A percentile compares a stretch with the other conserved stretches of the same genome.
Conservation (phyloP, 495 filamentous ascomycete genomes). For the Aspergillus leporis region DNA sequence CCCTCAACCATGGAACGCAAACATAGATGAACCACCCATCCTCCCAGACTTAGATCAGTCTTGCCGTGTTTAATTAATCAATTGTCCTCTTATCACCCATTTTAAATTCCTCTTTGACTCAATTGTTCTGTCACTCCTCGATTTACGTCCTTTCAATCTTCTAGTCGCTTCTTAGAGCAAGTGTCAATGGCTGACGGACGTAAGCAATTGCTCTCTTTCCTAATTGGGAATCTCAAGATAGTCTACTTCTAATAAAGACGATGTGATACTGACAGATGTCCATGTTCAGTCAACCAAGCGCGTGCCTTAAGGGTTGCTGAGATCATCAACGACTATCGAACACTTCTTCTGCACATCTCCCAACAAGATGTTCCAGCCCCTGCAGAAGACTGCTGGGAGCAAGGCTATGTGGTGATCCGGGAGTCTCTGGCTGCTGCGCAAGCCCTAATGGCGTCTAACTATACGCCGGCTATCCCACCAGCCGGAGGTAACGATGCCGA, state of each 20-base stretch:
- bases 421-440: slow-evolving; percentile 76
- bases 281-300: slow-evolving; percentile 67
- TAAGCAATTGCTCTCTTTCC: slow-evolving; percentile 37
- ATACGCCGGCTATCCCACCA: slow-evolving; percentile 52
- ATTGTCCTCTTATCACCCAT: slow-evolving; percentile 4
- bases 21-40: slow-evolving; percentile 16
- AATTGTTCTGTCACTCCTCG: background rate
- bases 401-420: slow-evolving; percentile 74
- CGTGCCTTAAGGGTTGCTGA: slow-evolving; percentile 80
- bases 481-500: slow-evolving; percentile 61
- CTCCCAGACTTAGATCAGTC: background rate
- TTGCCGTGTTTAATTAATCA: background rate
- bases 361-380: slow-evolving; percentile 58
- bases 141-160: background rate
- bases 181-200: slow-evolving; percentile 61
- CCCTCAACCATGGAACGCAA: slow-evolving; percentile 22
- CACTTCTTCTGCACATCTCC: slow-evolving; percentile 77
- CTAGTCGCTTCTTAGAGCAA: background rate
- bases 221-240: background rate
- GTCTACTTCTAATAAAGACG: background rate
- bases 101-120: slow-evolving; percentile 6
- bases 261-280: slow-evolving; percentile 5
- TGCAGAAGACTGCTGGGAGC: slow-evolving; percentile 72
- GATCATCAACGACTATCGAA: slow-evolving; percentile 82
- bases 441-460: slow-evolving; percentile 69